These are phyloP conservation scores for Candida golubevii DNA, from an alignment of 805 yeast species.

Conservation along the genomic window DNA sequence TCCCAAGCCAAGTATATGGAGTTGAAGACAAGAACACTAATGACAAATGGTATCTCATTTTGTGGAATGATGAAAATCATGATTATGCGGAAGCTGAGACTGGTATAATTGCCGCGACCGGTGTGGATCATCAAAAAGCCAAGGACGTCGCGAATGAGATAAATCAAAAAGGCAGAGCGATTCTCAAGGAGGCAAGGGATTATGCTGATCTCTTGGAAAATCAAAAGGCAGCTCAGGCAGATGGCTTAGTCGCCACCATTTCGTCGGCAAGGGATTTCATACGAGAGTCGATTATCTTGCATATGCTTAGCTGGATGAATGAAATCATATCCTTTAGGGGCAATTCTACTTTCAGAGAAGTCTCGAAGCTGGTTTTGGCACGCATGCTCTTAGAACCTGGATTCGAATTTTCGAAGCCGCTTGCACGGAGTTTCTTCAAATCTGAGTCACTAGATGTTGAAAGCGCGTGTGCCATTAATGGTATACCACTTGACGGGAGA, in stretches of 20 bases:
- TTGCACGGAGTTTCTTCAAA: slow-evolving; percentile 23
- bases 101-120: slow-evolving; percentile 39
- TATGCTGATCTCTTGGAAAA: slow-evolving; percentile 25
- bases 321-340: slow-evolving; percentile 29
- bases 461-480: slow-evolving; percentile 28
- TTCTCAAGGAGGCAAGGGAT: slow-evolving; percentile 33
- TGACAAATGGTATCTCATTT: slow-evolving; percentile 42
- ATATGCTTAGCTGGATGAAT: slow-evolving; percentile 49
- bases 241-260: slow-evolving; percentile 55
- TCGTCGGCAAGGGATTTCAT: slow-evolving; percentile 46
- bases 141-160: slow-evolving; percentile 39
- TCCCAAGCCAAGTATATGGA: slow-evolving; percentile 31
- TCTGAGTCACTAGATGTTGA: slow-evolving; percentile 10
- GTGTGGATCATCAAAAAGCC: slow-evolving; percentile 24
- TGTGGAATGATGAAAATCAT: slow-evolving; percentile 82
- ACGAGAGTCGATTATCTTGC: slow-evolving; percentile 44
- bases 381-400: slow-evolving; percentile 38
- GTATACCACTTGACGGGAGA: slow-evolving; percentile 27
- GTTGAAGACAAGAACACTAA: slow-evolving; percentile 30
- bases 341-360: slow-evolving; percentile 21
- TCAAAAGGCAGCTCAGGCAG: slow-evolving; percentile 37
- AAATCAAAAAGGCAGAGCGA: slow-evolving; percentile 47
- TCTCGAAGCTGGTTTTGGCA: slow-evolving; percentile 40
- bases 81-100: slow-evolving; percentile 51
- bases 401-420: slow-evolving; percentile 28